Evolutionary conservation across 2,329 filamentous ascomycete species (phyloP), one percentile per base, ranked within the genome.

Genomic region (Graphilbum ipis-grandicollis): DNA sequence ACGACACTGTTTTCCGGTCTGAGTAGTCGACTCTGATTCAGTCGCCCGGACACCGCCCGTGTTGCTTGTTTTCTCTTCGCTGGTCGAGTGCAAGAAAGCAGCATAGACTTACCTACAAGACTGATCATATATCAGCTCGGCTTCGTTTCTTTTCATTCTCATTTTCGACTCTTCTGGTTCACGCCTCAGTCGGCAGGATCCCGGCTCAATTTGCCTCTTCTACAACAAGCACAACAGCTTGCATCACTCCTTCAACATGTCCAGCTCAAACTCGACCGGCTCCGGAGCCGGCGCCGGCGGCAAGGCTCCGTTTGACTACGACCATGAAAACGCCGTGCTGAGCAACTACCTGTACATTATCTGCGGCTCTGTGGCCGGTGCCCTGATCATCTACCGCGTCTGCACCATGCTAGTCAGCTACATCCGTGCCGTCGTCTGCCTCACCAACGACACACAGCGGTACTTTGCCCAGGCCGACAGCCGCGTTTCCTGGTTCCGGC

Each of bases 391-490:
- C 43, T 88, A 82, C 70, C 73, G 78, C 42, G 54, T 76, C 43
- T 56, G 62, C 38, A 65, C 73, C 35, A 64, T 68, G 38, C 57
- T 79, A 39, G 61, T 71, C 40, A 71, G 68, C 46, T 78, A 90
- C 50, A 61, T 86, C 28, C 73, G 85, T 44, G 77, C 71, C 19
- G 64, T 93, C 32, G 68, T 79, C 31, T 83, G 76, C 49, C 67
- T 93, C 45, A 77, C 71, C 58, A 84, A 83, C 58, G 78, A 82
- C 44, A 77, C 66, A 1, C 85, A 93, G 54, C 66, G 70, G 42
- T 93, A 84, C 60, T 93, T 86, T 52, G 68, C 75, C 33, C 59
- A 62, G 19, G 67, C 79, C 6, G 63, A 62, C 7, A 46, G 52
- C 13, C 61, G 58, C 31, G 55, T 60, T 39, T 60, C 78, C n/a